A percentile compares a stretch with the other conserved stretches of the same genome.
Conservation (phyloP, 2,329 filamentous ascomycete genomes). For the Alternaria gaisen region DNA sequence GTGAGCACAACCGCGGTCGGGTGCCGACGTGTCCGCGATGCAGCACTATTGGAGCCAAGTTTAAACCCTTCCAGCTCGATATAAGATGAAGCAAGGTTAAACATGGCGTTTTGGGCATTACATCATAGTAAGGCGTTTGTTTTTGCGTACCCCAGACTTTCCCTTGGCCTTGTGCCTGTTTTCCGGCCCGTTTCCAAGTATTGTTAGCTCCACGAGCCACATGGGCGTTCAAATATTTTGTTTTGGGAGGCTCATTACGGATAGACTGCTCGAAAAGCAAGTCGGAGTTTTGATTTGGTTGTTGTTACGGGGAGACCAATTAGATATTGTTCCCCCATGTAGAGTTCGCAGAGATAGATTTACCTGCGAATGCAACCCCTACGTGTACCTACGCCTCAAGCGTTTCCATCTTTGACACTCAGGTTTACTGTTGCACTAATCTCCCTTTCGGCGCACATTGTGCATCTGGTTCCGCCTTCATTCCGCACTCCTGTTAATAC, state of each 20-base stretch:
- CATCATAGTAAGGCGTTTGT: conserved; percentile 24
- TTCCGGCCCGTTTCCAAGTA: conserved; percentile 17
- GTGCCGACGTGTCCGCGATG: conserved; percentile 79
- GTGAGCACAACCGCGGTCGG: conserved; percentile 73
- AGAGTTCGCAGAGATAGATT: conserved; percentile 11
- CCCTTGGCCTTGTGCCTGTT: conserved; percentile 9
- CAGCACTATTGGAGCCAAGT: conserved; percentile 78
- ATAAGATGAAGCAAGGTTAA: conserved; percentile 66
- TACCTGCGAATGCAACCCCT: conserved; percentile 3
- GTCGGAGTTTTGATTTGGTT: conserved; percentile 6
- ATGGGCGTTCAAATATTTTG: conserved; percentile 26
- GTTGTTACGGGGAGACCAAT: not conserved
- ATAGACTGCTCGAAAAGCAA: conserved; percentile 12
- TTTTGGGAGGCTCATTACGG: conserved; percentile 1
- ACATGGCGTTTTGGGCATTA: conserved; percentile 13
- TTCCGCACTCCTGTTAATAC: not conserved
- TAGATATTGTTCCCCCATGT: not conserved
- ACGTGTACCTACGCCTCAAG: conserved; percentile 1
- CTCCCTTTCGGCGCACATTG: not conserved
- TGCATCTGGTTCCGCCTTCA: not conserved
- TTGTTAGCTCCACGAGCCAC: conserved; percentile 30
- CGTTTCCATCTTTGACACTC: not conserved
- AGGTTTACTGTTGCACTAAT: not conserved
- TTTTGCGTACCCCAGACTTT: conserved; percentile 5
- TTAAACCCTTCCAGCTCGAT: conserved; percentile 86